Percentiles rank a stretch among this genome's conserved stretches.
Conservation (phyloP, 352 stramenopile species). For the Aphanomyces cochlioides region DNA sequence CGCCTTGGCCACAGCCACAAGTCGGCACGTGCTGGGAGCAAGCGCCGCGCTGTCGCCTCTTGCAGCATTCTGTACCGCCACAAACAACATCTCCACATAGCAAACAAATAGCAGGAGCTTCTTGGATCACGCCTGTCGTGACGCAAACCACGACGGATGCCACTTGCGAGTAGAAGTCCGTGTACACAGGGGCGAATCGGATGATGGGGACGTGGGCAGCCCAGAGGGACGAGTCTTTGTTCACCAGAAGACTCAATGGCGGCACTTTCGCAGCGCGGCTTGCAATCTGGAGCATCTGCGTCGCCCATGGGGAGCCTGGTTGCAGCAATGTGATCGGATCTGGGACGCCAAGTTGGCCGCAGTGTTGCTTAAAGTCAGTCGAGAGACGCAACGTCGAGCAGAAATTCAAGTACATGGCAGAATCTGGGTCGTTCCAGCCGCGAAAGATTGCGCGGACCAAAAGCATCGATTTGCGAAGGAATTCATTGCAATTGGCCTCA, state of each 20-base stretch:
- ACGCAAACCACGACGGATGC: slow-evolving; percentile 68
- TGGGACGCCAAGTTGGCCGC: slow-evolving; percentile 67
- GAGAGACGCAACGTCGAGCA: slow-evolving; percentile 67
- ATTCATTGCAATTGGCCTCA: slow-evolving; percentile 60
- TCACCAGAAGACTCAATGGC: not conserved
- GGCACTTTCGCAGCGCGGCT: not conserved
- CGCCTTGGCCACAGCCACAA: slow-evolving; percentile 62
- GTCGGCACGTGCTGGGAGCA: slow-evolving; percentile 72
- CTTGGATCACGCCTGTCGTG: slow-evolving; percentile 61
- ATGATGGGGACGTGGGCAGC: slow-evolving; percentile 37
- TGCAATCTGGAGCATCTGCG: not conserved
- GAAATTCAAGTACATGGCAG: slow-evolving; percentile 73
- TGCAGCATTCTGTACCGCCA: slow-evolving; percentile 75
- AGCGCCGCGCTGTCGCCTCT: slow-evolving; percentile 53
- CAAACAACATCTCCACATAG: slow-evolving; percentile 74
- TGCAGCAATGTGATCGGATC: slow-evolving; percentile 52
- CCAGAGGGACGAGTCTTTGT: not conserved
- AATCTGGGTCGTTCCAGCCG: slow-evolving; percentile 69
- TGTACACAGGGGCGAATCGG: slow-evolving; percentile 62
- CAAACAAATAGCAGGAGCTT: slow-evolving; percentile 77
- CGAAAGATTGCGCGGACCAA: slow-evolving; percentile 73
- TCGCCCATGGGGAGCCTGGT: no score
- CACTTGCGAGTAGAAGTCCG: slow-evolving; percentile 61
- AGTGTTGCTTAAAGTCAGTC: slow-evolving; percentile 72
- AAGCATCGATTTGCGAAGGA: slow-evolving; percentile 77